Conservation (phyloP, 1,284 basidiomycete species). For the Mrakiaceae sp. region DNA sequence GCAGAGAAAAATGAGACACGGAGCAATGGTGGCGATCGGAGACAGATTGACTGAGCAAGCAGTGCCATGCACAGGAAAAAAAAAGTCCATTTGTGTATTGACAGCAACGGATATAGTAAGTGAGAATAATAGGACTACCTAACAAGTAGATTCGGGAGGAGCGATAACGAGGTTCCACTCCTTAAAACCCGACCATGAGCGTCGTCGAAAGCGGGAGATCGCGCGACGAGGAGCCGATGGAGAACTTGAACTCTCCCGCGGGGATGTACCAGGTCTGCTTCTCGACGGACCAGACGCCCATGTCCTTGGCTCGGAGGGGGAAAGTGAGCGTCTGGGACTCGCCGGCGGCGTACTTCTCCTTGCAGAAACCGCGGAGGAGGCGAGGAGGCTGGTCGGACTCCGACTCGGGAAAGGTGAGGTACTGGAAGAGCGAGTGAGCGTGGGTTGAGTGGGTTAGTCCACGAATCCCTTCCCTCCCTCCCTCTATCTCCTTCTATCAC, state of each 20-base stretch:
- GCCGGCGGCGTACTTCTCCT: constrained; percentile 27
- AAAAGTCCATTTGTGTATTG: too few species aligned
- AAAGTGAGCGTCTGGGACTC: constrained; percentile 28
- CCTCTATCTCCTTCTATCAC: constrained; percentile 10
- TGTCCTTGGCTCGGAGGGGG: constrained; percentile 34
- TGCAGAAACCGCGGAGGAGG: constrained; percentile 33
- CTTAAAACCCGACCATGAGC: neutral
- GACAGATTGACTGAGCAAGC: too few species aligned
- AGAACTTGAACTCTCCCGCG: constrained; percentile 28
- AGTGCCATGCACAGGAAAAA: too few species aligned
- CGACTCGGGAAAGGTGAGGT: constrained; percentile 33
- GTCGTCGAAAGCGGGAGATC: constrained; percentile 18
- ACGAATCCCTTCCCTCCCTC: too few species aligned
- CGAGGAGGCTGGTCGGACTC: constrained; percentile 32
- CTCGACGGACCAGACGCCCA: constrained; percentile 35
- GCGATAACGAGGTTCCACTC: too few species aligned
- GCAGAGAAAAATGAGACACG: too few species aligned
- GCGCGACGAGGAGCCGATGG: constrained; percentile 30
- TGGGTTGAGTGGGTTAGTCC: neutral
- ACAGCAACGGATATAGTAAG: too few species aligned
- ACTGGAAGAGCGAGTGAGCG: constrained; percentile 16
- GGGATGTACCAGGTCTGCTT: constrained; percentile 33
- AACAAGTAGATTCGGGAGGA: too few species aligned
- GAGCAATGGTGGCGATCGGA: too few species aligned
- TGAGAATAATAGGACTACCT: too few species aligned